Evolutionary conservation across 164 flowering plant genomes (phyloP), one percentile per base, ranked within the genome.

Genomic region (Vitis riparia): DNA sequence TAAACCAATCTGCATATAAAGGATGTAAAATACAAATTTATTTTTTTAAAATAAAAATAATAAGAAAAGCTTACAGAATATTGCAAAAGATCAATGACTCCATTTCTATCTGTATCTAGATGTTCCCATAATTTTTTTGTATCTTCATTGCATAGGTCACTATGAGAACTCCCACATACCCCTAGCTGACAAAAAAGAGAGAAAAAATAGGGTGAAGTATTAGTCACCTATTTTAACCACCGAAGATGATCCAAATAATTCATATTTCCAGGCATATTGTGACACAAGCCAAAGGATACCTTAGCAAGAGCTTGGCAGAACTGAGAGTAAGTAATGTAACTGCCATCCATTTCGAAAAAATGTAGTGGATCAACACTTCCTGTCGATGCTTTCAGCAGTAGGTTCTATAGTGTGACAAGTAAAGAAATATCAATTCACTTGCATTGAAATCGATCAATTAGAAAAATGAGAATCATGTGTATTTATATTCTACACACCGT

Each of bases 81-180:
- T 7, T 57, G 19, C 10, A 61, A n/a, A 62, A 69, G 50, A 69
- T 69, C 65, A 17, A 70, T 29, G 8, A 66, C 47, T 59, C 68
- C 76, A 19, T 62, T 59, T 57, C 68, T 44, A 51, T 69, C 56
- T 9, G 51, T 29, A 17, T 73, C 76, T 37, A 77, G 55, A 32
- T 67, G 44, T 51, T 73, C 68, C 76, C 80, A 77, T 29, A 77
- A 9, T 19, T 73, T 67, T 51, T 62, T 73, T 62, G 73, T 73
- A 47, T 77, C 76, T 73, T 77, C 76, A 67, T 17, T 48, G 62
- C 71, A 66, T 15, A 70, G 9, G 51, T 64, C 70, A 62, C 66
- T 52, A 30, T 13, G 29, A 51, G 44, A 23, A 14, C 23, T 12
- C 7, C 73, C 64, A 32, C 57, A 51, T 55, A 72, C 27, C 55